These are phyloP conservation scores for Misopates orontium DNA, from an alignment of 257 asterid species.

Conservation along the genomic window DNA sequence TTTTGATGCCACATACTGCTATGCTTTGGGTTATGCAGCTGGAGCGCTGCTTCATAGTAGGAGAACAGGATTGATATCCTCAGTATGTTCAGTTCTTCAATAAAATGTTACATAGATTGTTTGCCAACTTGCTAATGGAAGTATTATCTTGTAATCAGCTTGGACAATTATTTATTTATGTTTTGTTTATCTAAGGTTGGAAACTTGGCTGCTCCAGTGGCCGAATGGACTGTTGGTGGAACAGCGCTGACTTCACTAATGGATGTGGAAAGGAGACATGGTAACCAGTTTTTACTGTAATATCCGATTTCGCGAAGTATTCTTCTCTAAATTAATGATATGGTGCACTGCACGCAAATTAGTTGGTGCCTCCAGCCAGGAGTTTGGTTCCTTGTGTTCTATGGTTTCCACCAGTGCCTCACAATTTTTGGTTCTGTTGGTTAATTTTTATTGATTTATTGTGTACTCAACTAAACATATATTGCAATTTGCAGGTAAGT, in stretches of 20 bases:
- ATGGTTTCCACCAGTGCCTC: no score
- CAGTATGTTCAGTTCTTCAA: conserved; percentile 37
- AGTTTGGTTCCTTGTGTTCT: no score
- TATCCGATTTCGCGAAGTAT: no score
- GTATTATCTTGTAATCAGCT: background rate
- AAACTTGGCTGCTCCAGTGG: conserved; percentile 75
- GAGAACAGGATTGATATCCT: conserved; percentile 78
- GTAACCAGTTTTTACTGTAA: no score
- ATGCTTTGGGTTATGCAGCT: conserved; percentile 72
- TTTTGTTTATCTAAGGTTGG: conserved; percentile 47
- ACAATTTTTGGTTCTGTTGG: no score
- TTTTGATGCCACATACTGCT: conserved; percentile 87
- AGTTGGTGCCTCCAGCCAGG: no score
- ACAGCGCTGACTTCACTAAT: conserved; percentile 68
- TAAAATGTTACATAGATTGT: no score
- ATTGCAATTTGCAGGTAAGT: conserved; percentile 74
- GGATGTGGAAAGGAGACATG: conserved; percentile 90
- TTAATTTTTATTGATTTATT: no score
- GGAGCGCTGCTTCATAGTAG: conserved; percentile 81
- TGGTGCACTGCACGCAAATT: no score
- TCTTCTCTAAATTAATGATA: no score
- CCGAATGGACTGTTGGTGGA: conserved; percentile 79
- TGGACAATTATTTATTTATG: background rate
- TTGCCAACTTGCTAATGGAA: no score
- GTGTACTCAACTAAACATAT: no score